Percentiles rank a stretch among this genome's conserved stretches.
Conservation (phyloP, 352 stramenopile species). For the Pythium apleroticum region DNA sequence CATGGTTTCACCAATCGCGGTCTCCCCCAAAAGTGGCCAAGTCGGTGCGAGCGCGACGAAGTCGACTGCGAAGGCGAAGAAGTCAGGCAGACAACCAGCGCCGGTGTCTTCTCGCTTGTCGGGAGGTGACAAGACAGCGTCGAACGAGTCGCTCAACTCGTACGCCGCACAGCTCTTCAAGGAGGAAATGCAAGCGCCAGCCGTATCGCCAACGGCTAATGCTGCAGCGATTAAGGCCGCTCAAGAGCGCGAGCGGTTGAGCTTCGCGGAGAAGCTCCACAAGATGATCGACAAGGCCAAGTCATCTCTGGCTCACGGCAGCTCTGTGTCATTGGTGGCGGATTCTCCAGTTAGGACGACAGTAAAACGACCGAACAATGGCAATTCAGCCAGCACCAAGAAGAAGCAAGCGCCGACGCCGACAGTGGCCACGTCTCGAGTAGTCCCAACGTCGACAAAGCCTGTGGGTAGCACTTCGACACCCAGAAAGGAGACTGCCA, state of each 20-base stretch:
- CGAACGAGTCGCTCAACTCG: conserved; percentile 65
- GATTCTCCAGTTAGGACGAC: conserved; percentile 9
- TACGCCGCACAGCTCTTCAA: conserved; percentile 69
- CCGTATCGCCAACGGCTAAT: neutral
- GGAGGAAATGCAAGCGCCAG: conserved; percentile 31
- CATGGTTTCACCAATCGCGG: conserved; percentile 31
- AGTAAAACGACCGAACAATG: conserved; percentile 3
- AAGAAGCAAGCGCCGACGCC: conserved; percentile 5
- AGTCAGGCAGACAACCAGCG: conserved; percentile 14
- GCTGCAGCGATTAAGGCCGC: conserved; percentile 3
- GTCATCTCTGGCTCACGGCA: conserved; percentile 41
- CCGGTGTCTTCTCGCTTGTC: neutral
- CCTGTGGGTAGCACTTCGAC: neutral
- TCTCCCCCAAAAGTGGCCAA: conserved; percentile 13
- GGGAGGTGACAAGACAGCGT: conserved; percentile 20
- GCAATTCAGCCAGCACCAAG: neutral
- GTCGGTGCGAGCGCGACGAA: neutral
- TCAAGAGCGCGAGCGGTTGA: conserved; percentile 58
- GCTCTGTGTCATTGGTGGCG: conserved; percentile 5
- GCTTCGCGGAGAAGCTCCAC: conserved; percentile 84
- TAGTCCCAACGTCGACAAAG: conserved; percentile 14
- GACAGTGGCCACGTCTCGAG: conserved; percentile 4
- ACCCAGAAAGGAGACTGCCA: neutral
- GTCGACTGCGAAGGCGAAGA: conserved; percentile 10
- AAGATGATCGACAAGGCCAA: conserved; percentile 89